These are phyloP conservation scores for Xerocomellus dryophilus DNA, from an alignment of 768 basidiomycete genomes.

Conservation along the genomic window DNA sequence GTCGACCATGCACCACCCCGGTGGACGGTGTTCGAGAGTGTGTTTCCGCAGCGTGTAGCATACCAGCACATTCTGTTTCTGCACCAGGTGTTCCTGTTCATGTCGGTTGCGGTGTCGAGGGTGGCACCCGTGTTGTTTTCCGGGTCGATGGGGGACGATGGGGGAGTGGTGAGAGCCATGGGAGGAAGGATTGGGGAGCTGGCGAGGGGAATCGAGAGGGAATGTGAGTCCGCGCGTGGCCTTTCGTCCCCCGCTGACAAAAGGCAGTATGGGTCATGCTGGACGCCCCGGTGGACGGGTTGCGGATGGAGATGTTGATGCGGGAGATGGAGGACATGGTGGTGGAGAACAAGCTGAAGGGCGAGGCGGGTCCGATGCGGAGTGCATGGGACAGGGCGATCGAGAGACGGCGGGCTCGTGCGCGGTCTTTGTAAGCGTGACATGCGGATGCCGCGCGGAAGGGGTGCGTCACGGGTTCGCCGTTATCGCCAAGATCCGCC, in stretches of 20 bases:
- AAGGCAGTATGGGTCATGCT: conserved; percentile 48
- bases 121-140: conserved; percentile 69
- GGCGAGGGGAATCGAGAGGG: conserved; percentile 48
- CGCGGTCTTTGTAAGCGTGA: conserved; percentile 25
- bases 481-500: conserved; percentile 9
- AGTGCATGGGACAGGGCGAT: conserved; percentile 51
- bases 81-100: conserved; percentile 72
- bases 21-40: conserved; percentile 33
- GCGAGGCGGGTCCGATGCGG: conserved; percentile 52
- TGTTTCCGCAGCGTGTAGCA: conserved; percentile 64
- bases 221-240: conserved; percentile 39
- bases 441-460: conserved; percentile 12
- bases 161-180: conserved; percentile 31
- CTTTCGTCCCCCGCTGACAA: conserved; percentile 1
- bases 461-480: too few relatives aligned
- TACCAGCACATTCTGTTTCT: conserved; percentile 78
- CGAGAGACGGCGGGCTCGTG: conserved; percentile 24
- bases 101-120: conserved; percentile 67
- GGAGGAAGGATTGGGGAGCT: conserved; percentile 44
- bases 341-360: conserved; percentile 59
- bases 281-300: conserved; percentile 39
- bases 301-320: conserved; percentile 42
- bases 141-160: conserved; percentile 26
- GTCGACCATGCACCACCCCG: conserved; percentile 16
- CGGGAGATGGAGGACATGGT: conserved; percentile 64